Evolutionary conservation across 257 asterid genomes (phyloP), one percentile per base, ranked within the genome.

Genomic region (Nicotiana undulata): DNA sequence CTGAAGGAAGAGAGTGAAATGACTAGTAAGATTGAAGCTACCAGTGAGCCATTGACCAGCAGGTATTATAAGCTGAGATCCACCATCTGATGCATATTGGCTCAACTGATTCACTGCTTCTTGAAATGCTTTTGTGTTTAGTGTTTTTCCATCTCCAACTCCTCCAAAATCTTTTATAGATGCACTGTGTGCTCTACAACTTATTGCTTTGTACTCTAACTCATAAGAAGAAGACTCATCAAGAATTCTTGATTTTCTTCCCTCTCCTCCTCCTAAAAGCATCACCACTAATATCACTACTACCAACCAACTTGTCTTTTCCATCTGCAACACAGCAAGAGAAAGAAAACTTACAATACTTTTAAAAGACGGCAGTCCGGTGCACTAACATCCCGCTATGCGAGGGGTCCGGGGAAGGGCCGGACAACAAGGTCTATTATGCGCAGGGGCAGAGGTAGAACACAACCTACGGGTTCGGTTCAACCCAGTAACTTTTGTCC

Each of bases 41-140:
- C 84, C 88, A 20, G 88, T 85, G 68, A 83, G 68, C 83, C 77
- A 85, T 28, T 61, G 66, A 24, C 88, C 88, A 49, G 88, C 78
- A 34, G 88, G 88, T 11, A 85, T 76, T 46, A 80, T 59, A 37
- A 85, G 86, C 13, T 80, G 79, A 0, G 86, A 63, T 55, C 88
- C 88, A 66, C 88, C 88, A 37, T 79, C 76, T 66, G 75, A 68
- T 66, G 49, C 82, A 80, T 83, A 77, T 3, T 58, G 59, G 61
- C 80, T 75, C 4, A 86, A 81, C 49, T 67, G 66, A 44, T 76
- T 67, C 6, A 86, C 70, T 15, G 88, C 88, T 59, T 74, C 84
- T 63, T 58, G 81, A 59, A 86, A 86, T 18, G 88, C 88, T 22
- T 68, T 81, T 31, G 88, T 86, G 51, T 86, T 86, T 16, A 81